These are phyloP conservation scores for Plasmodium gonderi DNA, from an alignment of 169 alveolate genomes.

Conservation along the genomic window DNA sequence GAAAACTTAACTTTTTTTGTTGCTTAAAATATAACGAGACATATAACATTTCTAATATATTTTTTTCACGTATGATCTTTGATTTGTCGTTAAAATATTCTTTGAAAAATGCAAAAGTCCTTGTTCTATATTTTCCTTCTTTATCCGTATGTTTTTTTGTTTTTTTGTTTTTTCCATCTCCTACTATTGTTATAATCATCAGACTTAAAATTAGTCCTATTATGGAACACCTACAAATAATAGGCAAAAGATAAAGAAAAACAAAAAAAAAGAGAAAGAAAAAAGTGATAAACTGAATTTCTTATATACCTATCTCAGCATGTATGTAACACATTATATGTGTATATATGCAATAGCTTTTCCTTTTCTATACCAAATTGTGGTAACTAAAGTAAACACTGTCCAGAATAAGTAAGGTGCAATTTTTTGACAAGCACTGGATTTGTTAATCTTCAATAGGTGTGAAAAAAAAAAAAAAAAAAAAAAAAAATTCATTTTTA, in stretches of 20 bases:
- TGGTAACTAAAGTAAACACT: slow-evolving; percentile 61
- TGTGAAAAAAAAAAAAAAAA: slow-evolving; percentile 2
- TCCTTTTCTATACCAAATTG: slow-evolving; percentile 40
- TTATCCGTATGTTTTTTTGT: neutral
- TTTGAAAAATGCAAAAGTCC: neutral
- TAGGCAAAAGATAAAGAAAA: neutral
- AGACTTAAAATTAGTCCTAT: slow-evolving; percentile 68
- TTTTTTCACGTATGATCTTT: neutral
- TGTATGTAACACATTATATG: neutral
- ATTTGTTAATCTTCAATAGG: slow-evolving; percentile 30
- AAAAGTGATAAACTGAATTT: neutral
- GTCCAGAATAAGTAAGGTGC: slow-evolving; percentile 65
- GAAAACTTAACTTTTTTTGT: neutral
- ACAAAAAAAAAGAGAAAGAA: neutral
- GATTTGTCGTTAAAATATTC: neutral
- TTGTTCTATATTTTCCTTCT: neutral
- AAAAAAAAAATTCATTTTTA: too few species aligned
- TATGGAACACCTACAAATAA: slow-evolving; percentile 54
- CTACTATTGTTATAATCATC: slow-evolving; percentile 70
- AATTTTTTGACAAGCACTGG: slow-evolving; percentile 59
- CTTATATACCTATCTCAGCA: neutral
- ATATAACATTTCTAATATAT: neutral
- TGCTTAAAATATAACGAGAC: slow-evolving; percentile 2
- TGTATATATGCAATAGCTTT: neutral
- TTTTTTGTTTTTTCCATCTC: neutral